These are phyloP conservation scores for Boletellus dicymbophilus DNA, from an alignment of 1,284 basidiomycete genomes.

Conservation along the genomic window DNA sequence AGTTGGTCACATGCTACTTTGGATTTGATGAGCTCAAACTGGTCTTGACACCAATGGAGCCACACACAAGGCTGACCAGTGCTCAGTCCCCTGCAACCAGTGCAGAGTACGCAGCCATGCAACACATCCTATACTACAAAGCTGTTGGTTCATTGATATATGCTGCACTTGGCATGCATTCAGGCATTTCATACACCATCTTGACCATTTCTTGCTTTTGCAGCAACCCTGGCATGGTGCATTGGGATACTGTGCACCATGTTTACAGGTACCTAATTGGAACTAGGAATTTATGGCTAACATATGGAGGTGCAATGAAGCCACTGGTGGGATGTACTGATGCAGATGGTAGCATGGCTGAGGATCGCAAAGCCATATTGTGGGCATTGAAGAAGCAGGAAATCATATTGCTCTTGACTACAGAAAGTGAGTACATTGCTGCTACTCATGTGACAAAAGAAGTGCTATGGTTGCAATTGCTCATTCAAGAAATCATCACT, in stretches of 20 bases:
- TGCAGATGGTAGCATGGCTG: slow-evolving; percentile 23
- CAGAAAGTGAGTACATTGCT: slow-evolving; percentile 35
- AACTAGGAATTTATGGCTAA: no score
- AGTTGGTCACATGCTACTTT: background rate
- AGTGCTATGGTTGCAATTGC: slow-evolving; percentile 19
- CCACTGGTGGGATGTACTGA: slow-evolving; percentile 27
- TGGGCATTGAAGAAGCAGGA: slow-evolving; percentile 39
- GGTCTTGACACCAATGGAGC: background rate
- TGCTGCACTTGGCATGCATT: no score
- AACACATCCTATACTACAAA: no score
- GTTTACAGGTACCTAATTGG: no score
- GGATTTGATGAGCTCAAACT: background rate
- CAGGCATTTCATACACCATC: no score
- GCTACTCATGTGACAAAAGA: slow-evolving; percentile 22
- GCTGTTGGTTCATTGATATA: no score
- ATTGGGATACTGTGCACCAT: no score
- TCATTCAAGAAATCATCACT: background rate
- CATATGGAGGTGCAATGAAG: no score
- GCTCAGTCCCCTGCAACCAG: no score
- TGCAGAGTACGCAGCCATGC: no score
- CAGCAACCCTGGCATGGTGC: no score
- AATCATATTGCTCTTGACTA: slow-evolving; percentile 23
- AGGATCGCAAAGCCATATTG: slow-evolving; percentile 30
- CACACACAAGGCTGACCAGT: background rate
- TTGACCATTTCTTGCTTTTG: no score